Base-by-base conservation (phyloP, 2,329 filamentous ascomycete species). In the Ophiocordyceps sinensis region DNA sequence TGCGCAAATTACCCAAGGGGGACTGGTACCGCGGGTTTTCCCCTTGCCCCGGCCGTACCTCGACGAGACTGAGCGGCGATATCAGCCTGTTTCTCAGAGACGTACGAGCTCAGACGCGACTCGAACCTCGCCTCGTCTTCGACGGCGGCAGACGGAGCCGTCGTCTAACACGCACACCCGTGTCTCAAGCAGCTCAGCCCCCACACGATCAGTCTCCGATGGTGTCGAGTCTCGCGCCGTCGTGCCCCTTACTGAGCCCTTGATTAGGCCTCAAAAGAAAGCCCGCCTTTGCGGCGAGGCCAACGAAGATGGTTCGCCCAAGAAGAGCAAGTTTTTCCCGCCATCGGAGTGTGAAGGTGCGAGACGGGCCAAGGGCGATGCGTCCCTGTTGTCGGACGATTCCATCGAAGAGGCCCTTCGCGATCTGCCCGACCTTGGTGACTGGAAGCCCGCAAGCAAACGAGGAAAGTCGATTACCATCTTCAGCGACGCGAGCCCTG, bases 41-140 rank as follows among this genome's bases (percentile, higher is more conserved):
- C 74, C 74, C 3, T 59, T 78, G 8, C 74, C 74, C 0, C 61
- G 74, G 34, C 74, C 74, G 1, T 78, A 78, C 46, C 48, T 77
- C 21, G 64, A 70, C 4, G 60, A 57, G 5, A 48, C 54, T 28
- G 39, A 45, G 42, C 57, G 41, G 36, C 51, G 45, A 35, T 40
- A 43, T 15, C 15, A 29, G 19, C 8, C 14, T 23, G 44, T 44
- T 17, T 28, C 48, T 17, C 45, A 41, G 28, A 26, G 39, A 26
- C 45, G 47, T 31, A 43, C 45, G n/a, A 47, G 45, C 29, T 38
- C 48, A 31, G 43, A 31, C 14, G 45, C 47, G 28, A 49, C 46
- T 23, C 53, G 56, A 12, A 59, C 55, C 13, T 61, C 63, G 1
- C 60, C 65, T 23, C 63, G 64, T 9, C 51, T 64, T 7, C 54